Base-by-base conservation (phyloP, 257 asterid genomes). In the Paulownia fortunei region DNA sequence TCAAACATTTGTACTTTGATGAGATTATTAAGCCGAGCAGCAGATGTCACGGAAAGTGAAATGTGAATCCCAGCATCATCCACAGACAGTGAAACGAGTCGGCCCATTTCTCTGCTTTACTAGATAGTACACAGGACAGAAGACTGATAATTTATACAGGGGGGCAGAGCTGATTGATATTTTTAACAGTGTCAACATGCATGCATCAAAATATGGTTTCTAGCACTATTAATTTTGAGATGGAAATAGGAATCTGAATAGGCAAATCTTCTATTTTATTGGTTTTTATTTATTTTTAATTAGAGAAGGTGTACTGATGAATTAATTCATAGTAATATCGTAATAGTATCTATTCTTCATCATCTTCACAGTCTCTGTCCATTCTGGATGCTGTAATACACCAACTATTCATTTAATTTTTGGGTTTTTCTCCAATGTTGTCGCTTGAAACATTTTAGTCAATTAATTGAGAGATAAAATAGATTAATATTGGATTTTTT, bases 31-130 rank as follows among this genome's bases (percentile, higher is more conserved):
- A 52, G 36, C 4, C 19, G 37, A 41, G 55, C 8, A 54, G 67
- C 39, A 51, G 52, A 54, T 72, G 69, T 41, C 56, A 37, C 64
- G 67, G 77, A 73, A 73, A 73, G 77, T 73, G 77, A 23, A 73
- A 73, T 21, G 18, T 39, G 69, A 23, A 56, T 58, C 44, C 55
- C 54, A 4, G 30, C 44, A 27, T 47, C 15, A n/a, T n/a, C n/a
- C n/a, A n/a, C n/a, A n/a, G 23, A 55, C 23, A 13, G 24, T 34
- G 8, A 41, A 42, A 59, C 3, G 9, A 52, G 34, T 72, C 55
- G 54, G 16, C 69, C 69, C 64, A 47, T 1, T 62, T 59, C 47
- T 9, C 71, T 61, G 24, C 77, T 44, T 60, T 26, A 16, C 0
- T 11, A 21, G 19, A 59, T 10, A 30, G 41, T 15, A 30, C 11